These are phyloP conservation scores for Avena eriantha DNA, from an alignment of 176 grass and related monocot genomes.

Conservation along the genomic window DNA sequence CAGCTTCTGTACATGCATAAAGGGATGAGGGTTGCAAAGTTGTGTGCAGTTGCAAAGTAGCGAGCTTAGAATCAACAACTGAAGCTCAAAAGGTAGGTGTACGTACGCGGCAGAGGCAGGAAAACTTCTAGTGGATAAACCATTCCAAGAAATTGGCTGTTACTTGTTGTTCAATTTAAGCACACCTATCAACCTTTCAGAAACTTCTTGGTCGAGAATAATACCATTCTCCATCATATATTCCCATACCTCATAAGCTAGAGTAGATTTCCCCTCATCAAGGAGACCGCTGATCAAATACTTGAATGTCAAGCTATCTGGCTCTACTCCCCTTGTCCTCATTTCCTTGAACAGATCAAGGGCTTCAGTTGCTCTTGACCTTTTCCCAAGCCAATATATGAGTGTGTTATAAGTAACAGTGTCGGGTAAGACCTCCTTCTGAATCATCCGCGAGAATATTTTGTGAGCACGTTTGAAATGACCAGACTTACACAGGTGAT, in stretches of 20 bases:
- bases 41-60: not conserved
- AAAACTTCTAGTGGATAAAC: constrained; percentile 16
- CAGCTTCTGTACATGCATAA: constrained; percentile 8
- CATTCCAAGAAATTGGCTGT: constrained; percentile 12
- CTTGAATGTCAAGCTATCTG: constrained; percentile 74
- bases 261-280: constrained; percentile 57
- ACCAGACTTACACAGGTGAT: constrained; percentile 64
- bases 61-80: not conserved
- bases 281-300: constrained; percentile 69
- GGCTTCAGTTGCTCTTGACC: constrained; percentile 59
- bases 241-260: constrained; percentile 75
- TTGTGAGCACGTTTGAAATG: constrained; percentile 57
- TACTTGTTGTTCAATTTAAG: constrained; percentile 63
- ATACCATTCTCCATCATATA: constrained; percentile 72
- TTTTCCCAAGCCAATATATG: constrained; percentile 65
- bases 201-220: constrained; percentile 65
- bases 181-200: constrained; percentile 62
- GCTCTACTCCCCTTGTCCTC: constrained; percentile 53
- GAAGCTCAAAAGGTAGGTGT: not conserved
- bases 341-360: constrained; percentile 66
- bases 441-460: constrained; percentile 60
- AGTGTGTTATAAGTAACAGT: constrained; percentile 70
- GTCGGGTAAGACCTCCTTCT: constrained; percentile 54
- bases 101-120: not conserved
- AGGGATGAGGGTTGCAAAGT: not conserved